These are phyloP conservation scores for Trichoderma cornu-damae DNA, from an alignment of 2,329 filamentous ascomycete species.

Conservation along the genomic window DNA sequence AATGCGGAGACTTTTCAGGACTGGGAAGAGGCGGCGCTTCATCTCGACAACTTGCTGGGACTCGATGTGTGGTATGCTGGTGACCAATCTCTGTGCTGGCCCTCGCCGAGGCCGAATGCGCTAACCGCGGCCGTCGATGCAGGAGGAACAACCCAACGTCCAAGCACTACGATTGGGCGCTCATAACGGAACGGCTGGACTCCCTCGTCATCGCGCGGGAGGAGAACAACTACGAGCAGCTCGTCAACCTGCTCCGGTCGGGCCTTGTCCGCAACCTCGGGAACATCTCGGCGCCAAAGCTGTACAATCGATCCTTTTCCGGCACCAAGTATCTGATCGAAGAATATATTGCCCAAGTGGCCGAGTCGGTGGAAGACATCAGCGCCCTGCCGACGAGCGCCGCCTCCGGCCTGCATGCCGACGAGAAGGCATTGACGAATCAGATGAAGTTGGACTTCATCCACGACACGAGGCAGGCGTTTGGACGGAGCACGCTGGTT, in stretches of 20 bases:
- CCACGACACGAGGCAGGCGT: slow-evolving; percentile 81
- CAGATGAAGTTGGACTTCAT: slow-evolving; percentile 81
- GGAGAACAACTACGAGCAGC: slow-evolving; percentile 63
- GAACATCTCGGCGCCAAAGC: slow-evolving; percentile 74
- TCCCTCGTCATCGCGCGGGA: slow-evolving; percentile 65
- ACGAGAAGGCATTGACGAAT: slow-evolving; percentile 49
- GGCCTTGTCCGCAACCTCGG: slow-evolving; percentile 81
- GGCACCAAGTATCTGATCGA: slow-evolving; percentile 89
- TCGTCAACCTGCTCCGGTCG: slow-evolving; percentile 76
- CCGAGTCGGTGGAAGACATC: slow-evolving; percentile 74
- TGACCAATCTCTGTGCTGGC: not conserved
- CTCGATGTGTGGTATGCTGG: slow-evolving; percentile 69
- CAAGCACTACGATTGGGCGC: slow-evolving; percentile 77
- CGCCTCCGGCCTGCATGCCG: slow-evolving; percentile 29
- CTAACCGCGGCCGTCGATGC: slow-evolving; percentile 14
- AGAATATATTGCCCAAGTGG: slow-evolving; percentile 80
- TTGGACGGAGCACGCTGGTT: slow-evolving; percentile 79
- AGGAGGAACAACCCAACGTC: slow-evolving; percentile 79
- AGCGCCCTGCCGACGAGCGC: slow-evolving; percentile 58
- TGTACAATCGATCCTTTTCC: slow-evolving; percentile 81
- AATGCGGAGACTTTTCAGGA: slow-evolving; percentile 71
- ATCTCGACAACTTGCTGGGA: slow-evolving; percentile 75
- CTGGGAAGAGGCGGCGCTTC: slow-evolving; percentile 78
- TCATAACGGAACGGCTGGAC: slow-evolving; percentile 72
- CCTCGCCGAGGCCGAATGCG: not conserved